A percentile compares a stretch with the other conserved stretches of the same genome.
Evolutionary conservation across 192 early-diverging fungal genomes (phyloP).

Genomic region (Gryganskiella cystojenkinii): DNA sequence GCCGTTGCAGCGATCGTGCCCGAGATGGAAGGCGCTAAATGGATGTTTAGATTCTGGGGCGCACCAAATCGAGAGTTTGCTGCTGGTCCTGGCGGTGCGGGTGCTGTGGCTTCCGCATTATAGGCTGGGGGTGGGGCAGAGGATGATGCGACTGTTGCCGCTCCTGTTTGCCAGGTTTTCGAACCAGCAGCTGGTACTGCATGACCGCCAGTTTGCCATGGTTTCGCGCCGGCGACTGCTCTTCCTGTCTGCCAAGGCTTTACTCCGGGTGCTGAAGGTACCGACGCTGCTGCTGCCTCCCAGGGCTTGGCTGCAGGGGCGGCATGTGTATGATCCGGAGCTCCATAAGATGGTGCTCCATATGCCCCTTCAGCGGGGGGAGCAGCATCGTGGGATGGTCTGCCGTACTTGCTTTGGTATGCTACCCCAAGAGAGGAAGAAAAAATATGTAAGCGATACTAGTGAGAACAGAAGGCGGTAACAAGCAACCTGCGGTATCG

Average conservation of each 20-base stretch:
- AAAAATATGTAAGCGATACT: not conserved
- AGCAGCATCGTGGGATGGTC: constrained; percentile 12
- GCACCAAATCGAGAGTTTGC: constrained; percentile 11
- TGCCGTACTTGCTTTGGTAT: constrained; percentile 37
- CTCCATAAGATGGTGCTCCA: constrained; percentile 5
- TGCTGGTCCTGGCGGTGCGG: constrained; percentile 5
- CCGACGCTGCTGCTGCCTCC: constrained; percentile 29
- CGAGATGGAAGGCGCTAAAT: constrained; percentile 27
- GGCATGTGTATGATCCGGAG: constrained; percentile 4
- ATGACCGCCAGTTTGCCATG: constrained; percentile 33
- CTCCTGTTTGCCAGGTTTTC: constrained; percentile 22
- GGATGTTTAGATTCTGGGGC: constrained; percentile 27
- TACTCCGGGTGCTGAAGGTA: constrained; percentile 20
- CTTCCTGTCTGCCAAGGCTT: not conserved
- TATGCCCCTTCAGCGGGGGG: not conserved
- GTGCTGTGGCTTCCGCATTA: not conserved
- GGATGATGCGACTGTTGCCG: not conserved
- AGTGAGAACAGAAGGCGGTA: not conserved
- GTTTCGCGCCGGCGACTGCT: constrained; percentile 16
- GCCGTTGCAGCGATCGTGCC: constrained; percentile 28
- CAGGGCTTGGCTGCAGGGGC: constrained; percentile 16
- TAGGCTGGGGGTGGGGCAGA: constrained; percentile 37
- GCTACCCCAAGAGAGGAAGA: not conserved
- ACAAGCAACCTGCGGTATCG: not conserved
- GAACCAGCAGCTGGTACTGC: not conserved